Percentiles rank a stretch among this genome's conserved stretches.
Conservation (phyloP, 179 eudicot genomes). For the Camellia oleifera region DNA sequence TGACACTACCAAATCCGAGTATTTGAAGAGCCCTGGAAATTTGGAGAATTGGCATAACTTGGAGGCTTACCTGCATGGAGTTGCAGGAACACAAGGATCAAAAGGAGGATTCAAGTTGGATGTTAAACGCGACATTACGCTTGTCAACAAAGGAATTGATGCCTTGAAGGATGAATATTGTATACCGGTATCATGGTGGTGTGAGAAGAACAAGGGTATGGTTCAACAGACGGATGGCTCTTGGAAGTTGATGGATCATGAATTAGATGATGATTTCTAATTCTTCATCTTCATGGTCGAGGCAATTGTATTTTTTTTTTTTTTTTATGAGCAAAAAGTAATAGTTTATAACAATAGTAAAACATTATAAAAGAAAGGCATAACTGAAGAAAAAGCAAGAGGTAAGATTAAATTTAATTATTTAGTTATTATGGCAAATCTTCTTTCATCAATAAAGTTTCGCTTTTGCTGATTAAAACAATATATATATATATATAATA, state of each 20-base stretch:
- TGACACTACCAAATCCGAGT: slow-evolving; percentile 57
- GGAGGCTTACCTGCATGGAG: slow-evolving; percentile 77
- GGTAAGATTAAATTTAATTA: too few relatives aligned
- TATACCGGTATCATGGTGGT: slow-evolving; percentile 58
- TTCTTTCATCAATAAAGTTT: too few relatives aligned
- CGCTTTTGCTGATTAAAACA: too few relatives aligned
- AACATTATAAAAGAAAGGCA: too few relatives aligned
- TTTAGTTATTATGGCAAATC: too few relatives aligned
- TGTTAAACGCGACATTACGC: slow-evolving; percentile 52
- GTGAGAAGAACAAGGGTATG: slow-evolving; percentile 63
- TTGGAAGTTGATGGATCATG: slow-evolving; percentile 66
- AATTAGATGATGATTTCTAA: slow-evolving; percentile 25
- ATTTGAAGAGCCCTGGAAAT: slow-evolving; percentile 58
- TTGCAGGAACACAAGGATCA: slow-evolving; percentile 67
- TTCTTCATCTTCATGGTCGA: too few relatives aligned
- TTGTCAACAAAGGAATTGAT: slow-evolving; percentile 37
- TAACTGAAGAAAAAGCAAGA: too few relatives aligned
- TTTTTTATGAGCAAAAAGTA: too few relatives aligned
- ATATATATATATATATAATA: too few relatives aligned
- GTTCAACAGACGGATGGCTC: slow-evolving; percentile 60
- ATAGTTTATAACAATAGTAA: too few relatives aligned
- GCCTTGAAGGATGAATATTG: slow-evolving; percentile 47
- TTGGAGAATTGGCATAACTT: slow-evolving; percentile 50
- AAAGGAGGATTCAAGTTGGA: slow-evolving; percentile 57
- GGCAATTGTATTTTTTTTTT: neutral